These are phyloP conservation scores for Xanthoparmelia taractica DNA, from an alignment of 495 filamentous ascomycete genomes.

Conservation along the genomic window DNA sequence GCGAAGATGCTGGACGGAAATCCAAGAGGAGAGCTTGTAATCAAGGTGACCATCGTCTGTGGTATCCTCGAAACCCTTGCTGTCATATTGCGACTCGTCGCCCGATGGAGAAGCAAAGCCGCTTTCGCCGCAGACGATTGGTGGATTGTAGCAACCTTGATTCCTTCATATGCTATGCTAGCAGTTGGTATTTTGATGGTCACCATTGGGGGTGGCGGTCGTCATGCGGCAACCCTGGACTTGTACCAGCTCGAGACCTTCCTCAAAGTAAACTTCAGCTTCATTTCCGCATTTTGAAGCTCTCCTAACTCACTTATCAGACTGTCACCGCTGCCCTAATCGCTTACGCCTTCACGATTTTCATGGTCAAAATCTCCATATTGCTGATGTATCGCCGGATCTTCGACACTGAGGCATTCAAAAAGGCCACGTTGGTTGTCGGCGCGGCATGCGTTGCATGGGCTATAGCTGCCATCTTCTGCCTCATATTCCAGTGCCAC, in stretches of 20 bases:
- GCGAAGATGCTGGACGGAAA: not conserved
- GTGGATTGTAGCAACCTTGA: constrained; percentile 16
- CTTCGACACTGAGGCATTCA: constrained; percentile 30
- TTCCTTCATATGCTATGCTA: constrained; percentile 18
- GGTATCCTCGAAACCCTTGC: constrained; percentile 18
- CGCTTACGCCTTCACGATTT: constrained; percentile 31
- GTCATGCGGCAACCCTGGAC: not conserved
- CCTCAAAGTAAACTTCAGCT: constrained; percentile 9
- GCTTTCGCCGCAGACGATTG: constrained; percentile 17
- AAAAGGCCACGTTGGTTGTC: constrained; percentile 29
- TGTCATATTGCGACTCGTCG: constrained; percentile 14
- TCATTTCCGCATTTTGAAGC: not conserved
- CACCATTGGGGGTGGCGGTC: constrained; percentile 10
- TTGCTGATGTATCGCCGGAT: constrained; percentile 33
- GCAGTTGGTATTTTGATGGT: constrained; percentile 14
- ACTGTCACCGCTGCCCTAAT: constrained; percentile 33
- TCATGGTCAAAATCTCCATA: constrained; percentile 33
- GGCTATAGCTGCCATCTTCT: constrained; percentile 36
- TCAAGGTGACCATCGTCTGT: constrained; percentile 11
- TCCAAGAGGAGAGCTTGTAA: constrained; percentile 11
- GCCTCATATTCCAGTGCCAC: constrained; percentile 40
- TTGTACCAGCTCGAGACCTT: constrained; percentile 7
- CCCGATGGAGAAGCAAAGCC: constrained; percentile 17
- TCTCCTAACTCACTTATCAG: constrained; percentile 8
- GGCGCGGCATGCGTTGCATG: constrained; percentile 34